Evolutionary conservation across 345 rosid species (phyloP).

Genomic region (Odontarrhena argentea): DNA sequence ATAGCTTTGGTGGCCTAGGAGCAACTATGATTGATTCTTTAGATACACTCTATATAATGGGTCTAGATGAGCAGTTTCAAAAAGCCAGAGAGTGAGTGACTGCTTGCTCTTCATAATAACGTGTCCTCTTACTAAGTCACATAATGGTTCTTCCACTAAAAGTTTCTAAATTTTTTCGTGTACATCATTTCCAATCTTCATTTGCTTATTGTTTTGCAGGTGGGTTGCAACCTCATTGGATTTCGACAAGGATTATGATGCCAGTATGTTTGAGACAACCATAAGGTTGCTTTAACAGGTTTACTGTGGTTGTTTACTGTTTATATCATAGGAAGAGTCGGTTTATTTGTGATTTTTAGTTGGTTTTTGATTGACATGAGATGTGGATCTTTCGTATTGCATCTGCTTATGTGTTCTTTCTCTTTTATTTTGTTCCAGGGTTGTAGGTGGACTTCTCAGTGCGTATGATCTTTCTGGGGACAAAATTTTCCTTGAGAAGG

Average conservation of each 20-base stretch:
- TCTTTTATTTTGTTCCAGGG: slow-evolving; percentile 53
- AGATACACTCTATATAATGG: slow-evolving; percentile 93
- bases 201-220: slow-evolving; percentile 48
- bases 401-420: slow-evolving; percentile 24
- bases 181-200: slow-evolving; percentile 6
- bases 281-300: slow-evolving; percentile 93
- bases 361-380: slow-evolving; percentile 23
- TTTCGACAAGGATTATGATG: slow-evolving; percentile 88
- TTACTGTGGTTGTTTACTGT: slow-evolving; percentile 52
- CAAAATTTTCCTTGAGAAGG: slow-evolving; percentile 87
- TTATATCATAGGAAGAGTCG: slow-evolving; percentile 32
- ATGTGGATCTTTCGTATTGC: slow-evolving; percentile 6
- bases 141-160: background rate
- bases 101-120: slow-evolving; percentile 20
- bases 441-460: slow-evolving; percentile 98
- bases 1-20: slow-evolving; percentile 99
- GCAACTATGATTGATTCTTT: slow-evolving; percentile 87
- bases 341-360: slow-evolving; percentile 15
- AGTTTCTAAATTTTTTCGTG: background rate
- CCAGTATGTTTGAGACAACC: slow-evolving; percentile 99
- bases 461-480: slow-evolving; percentile 93
- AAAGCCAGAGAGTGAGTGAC: slow-evolving; percentile 88
- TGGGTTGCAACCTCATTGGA: slow-evolving; percentile 95
- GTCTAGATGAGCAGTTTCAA: slow-evolving; percentile 79
- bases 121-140: background rate